Conservation (phyloP, 345 rosid genomes). For the Eucalyptus curtisii region DNA sequence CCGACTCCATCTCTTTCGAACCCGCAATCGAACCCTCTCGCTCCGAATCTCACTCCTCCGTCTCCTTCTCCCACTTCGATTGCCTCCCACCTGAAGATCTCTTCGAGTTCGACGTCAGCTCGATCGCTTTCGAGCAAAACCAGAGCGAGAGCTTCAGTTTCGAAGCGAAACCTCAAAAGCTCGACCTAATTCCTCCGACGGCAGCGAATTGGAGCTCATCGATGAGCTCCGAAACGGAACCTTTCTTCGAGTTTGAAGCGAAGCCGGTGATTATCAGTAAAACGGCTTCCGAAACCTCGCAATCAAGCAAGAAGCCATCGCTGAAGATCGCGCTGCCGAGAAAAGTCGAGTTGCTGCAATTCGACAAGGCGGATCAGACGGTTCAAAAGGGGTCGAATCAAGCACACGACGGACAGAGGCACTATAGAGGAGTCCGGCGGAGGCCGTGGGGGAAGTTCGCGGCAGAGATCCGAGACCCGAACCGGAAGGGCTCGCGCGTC, state of each 20-base stretch:
- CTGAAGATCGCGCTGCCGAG: slow-evolving; percentile 39
- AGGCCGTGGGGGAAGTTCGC: slow-evolving; percentile 98
- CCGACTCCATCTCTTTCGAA: neutral
- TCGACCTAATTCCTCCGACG: neutral
- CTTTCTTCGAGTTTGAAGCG: slow-evolving; percentile 14
- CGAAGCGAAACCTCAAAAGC: neutral
- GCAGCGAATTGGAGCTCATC: neutral
- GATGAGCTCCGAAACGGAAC: neutral
- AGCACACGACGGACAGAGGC: slow-evolving; percentile 18
- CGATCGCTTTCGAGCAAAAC: neutral
- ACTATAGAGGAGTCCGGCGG: slow-evolving; percentile 83
- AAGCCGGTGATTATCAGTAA: slow-evolving; percentile 29
- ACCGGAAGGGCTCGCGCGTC: slow-evolving; percentile 49
- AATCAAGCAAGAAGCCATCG: slow-evolving; percentile 12
- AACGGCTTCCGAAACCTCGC: slow-evolving; percentile 9
- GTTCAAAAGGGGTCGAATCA: neutral
- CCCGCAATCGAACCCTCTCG: neutral
- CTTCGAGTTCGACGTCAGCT: neutral
- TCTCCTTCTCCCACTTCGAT: neutral
- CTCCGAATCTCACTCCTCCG: neutral
- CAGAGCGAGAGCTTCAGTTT: neutral
- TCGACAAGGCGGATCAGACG: neutral
- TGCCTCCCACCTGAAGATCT: neutral
- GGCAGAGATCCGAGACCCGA: slow-evolving; percentile 94
- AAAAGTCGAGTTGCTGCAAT: slow-evolving; percentile 38